Conservation (phyloP, 2,329 filamentous ascomycete genomes). For the Mollisiaceae sp. region DNA sequence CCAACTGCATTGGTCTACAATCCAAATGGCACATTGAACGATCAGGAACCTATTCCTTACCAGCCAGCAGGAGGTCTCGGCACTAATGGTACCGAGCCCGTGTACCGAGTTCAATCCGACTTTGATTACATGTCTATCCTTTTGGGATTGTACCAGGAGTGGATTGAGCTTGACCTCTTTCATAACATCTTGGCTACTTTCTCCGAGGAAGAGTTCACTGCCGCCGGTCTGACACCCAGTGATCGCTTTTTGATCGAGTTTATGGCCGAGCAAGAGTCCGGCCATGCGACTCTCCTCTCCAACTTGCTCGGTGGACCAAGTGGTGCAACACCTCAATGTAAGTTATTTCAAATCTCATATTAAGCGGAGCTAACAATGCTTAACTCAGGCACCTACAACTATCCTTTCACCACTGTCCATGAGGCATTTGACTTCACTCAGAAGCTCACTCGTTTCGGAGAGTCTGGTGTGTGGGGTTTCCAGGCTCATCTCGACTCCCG, state of each 20-base stretch:
- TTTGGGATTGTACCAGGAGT: constrained; percentile 80
- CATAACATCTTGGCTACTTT: constrained; percentile 75
- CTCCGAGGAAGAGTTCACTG: constrained; percentile 70
- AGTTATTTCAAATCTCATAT: neutral
- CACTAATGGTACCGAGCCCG: constrained; percentile 76
- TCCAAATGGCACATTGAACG: constrained; percentile 70
- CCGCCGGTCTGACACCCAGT: constrained; percentile 69
- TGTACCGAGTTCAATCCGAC: constrained; percentile 79
- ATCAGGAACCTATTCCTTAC: constrained; percentile 73
- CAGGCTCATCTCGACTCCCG: constrained; percentile 77
- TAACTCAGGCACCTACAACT: constrained; percentile 70
- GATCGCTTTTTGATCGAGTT: constrained; percentile 74
- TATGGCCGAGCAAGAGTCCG: constrained; percentile 79
- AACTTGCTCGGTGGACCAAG: constrained; percentile 72
- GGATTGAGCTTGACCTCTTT: constrained; percentile 84
- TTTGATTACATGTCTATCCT: constrained; percentile 80
- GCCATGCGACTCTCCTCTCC: constrained; percentile 76
- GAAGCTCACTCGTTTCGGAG: constrained; percentile 82
- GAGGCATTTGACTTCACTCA: constrained; percentile 86
- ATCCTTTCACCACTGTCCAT: constrained; percentile 74
- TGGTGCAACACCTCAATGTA: constrained; percentile 69
- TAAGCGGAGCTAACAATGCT: neutral
- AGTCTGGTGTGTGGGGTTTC: constrained; percentile 82
- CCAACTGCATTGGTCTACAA: constrained; percentile 73
- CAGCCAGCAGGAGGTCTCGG: constrained; percentile 74